Conservation (phyloP, 441 rosid species). For the Populus hybrid region DNA sequence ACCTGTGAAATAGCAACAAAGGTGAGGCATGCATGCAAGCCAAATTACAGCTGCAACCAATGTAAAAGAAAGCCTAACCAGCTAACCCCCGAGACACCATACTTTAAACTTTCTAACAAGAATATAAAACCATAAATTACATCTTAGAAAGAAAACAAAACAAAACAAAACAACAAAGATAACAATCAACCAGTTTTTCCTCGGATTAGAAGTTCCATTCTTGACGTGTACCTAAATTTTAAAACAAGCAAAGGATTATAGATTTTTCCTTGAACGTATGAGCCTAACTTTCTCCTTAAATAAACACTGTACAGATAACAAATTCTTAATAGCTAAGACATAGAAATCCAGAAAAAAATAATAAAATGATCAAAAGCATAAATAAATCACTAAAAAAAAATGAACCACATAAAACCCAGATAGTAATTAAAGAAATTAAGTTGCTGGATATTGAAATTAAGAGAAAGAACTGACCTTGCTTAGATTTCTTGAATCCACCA, state of each 20-base stretch:
- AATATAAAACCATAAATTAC: background rate
- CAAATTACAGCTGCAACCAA: background rate
- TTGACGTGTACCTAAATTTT: too few species aligned
- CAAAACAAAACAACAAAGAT: background rate
- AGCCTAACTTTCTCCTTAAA: background rate
- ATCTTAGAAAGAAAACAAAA: background rate
- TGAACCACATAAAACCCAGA: background rate
- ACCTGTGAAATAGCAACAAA: background rate
- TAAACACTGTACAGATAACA: background rate
- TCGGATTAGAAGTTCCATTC: too few species aligned
- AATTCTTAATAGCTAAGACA: background rate
- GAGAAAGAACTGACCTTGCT: conserved; percentile 54
- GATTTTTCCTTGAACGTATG: background rate
- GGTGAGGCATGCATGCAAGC: background rate
- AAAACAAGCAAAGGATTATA: background rate
- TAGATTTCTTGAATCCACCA: conserved; percentile 73
- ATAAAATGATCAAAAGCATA: background rate
- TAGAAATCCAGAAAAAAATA: background rate
- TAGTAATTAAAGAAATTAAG: background rate
- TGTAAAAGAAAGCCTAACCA: background rate
- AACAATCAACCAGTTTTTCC: background rate
- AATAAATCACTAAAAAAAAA: background rate
- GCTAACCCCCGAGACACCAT: background rate
- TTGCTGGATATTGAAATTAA: background rate
- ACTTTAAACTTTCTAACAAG: background rate